phyloP scores from a whole-genome alignment of 345 rosid species.

The Citrus sp. region DNA sequence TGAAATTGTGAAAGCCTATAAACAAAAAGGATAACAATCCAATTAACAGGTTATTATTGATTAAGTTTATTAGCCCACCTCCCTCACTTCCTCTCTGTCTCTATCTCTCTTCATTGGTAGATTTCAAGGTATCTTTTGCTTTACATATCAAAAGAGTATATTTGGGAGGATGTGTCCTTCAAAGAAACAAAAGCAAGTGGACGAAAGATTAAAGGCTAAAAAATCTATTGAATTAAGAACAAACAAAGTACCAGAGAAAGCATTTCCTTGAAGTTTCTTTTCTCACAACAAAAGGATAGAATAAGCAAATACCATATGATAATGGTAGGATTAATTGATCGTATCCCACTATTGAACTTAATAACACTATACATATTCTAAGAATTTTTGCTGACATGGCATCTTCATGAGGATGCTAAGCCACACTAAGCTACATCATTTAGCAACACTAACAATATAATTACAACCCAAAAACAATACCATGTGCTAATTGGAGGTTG shows the following conservation, averaged over 20 bases:
- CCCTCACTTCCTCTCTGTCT: constrained; percentile 1
- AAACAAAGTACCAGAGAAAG: background rate
- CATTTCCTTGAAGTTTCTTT: constrained; percentile 6
- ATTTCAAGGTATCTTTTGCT: constrained; percentile 25
- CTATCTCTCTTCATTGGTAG: background rate
- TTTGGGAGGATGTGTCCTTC: constrained; percentile 50
- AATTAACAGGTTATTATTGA: background rate
- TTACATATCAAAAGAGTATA: constrained; percentile 37
- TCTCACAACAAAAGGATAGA: background rate
- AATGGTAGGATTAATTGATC: background rate
- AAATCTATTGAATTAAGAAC: constrained; percentile 1
- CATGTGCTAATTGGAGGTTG: constrained; percentile 8
- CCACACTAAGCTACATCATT: constrained; percentile 17
- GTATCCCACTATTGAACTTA: background rate
- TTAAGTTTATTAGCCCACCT: background rate
- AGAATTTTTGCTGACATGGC: background rate
- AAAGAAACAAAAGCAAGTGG: constrained; percentile 24
- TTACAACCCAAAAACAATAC: constrained; percentile 4
- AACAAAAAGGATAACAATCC: background rate
- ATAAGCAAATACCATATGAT: background rate
- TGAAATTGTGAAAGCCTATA: constrained; percentile 10
- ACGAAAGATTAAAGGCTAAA: constrained; percentile 13
- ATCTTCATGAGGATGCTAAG: constrained; percentile 5
- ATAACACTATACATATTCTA: background rate
- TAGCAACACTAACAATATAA: constrained; percentile 17